Evolutionary conservation across 2,329 filamentous ascomycete species (phyloP).

Genomic region (Teratosphaeria nubilosa): DNA sequence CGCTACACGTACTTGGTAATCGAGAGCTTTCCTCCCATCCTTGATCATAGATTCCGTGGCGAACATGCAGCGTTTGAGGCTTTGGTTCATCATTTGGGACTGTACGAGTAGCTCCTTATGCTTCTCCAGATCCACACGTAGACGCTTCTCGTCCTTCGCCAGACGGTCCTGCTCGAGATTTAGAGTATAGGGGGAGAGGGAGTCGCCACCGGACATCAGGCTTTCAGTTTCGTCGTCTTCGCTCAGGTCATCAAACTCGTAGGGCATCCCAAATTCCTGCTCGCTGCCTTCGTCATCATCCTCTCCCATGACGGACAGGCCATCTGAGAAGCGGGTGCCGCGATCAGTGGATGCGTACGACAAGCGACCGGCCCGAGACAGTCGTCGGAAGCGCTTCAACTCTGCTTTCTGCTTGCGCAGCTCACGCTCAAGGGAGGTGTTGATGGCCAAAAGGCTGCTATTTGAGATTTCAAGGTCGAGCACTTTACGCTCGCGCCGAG

Average conservation of each 20-base stretch:
- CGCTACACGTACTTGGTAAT: slow-evolving; percentile 66
- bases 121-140: slow-evolving; percentile 76
- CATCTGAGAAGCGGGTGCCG: slow-evolving; percentile 28
- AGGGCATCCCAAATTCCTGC: slow-evolving; percentile 17
- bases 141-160: slow-evolving; percentile 67
- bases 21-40: slow-evolving; percentile 77
- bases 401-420: slow-evolving; percentile 85
- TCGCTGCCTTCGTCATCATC: slow-evolving; percentile 24
- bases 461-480: slow-evolving; percentile 95
- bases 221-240: slow-evolving; percentile 18
- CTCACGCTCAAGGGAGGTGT: slow-evolving; percentile 81
- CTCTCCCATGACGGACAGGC: slow-evolving; percentile 23
- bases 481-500: slow-evolving; percentile 84
- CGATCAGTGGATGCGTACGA: slow-evolving; percentile 39
- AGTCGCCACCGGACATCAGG: slow-evolving; percentile 8
- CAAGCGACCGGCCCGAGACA: slow-evolving; percentile 70
- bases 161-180: slow-evolving; percentile 43
- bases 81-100: slow-evolving; percentile 92
- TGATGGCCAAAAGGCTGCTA: slow-evolving; percentile 88
- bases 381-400: slow-evolving; percentile 70
- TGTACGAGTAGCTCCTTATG: slow-evolving; percentile 83
- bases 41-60: slow-evolving; percentile 87
- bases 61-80: slow-evolving; percentile 75
- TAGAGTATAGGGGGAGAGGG: slow-evolving; percentile 28
- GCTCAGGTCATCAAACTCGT: slow-evolving; percentile 13